A percentile compares a stretch with the other conserved stretches of the same genome.
phyloP scores from a whole-genome alignment of 2,329 filamentous ascomycete species.

The Trichoderma arundinaceum region DNA sequence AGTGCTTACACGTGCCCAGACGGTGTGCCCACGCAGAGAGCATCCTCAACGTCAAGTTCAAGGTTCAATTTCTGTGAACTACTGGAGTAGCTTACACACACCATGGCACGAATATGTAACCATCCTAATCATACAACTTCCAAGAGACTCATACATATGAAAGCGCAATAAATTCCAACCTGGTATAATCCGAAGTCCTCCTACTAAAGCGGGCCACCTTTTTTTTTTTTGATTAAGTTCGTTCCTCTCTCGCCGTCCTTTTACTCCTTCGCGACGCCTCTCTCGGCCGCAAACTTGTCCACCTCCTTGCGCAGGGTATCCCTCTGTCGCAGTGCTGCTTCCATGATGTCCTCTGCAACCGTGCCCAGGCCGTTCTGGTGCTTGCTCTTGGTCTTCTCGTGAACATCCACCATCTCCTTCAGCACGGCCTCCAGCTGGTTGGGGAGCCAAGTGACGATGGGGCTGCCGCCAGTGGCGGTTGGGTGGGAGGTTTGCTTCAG shows the following conservation, averaged over 20 bases:
- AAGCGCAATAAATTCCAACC: background rate
- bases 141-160: background rate
- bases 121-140: background rate
- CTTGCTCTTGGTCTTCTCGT: conserved; percentile 49
- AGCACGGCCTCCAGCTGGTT: conserved; percentile 80
- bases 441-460: conserved; percentile 83
- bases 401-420: conserved; percentile 68
- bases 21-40: background rate
- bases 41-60: no score
- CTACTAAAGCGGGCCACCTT: background rate
- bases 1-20: conserved; percentile 13
- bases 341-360: conserved; percentile 67
- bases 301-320: conserved; percentile 75
- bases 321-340: conserved; percentile 65
- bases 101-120: background rate
- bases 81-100: background rate
- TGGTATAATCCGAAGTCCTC: background rate
- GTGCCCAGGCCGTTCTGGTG: conserved; percentile 52
- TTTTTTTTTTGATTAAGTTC: background rate
- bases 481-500: conserved; percentile 77
- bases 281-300: conserved; percentile 72
- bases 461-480: conserved; percentile 79
- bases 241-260: background rate
- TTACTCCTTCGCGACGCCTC: conserved; percentile 48
- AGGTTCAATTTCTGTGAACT: background rate